Evolutionary conservation across 139 green algal genomes (phyloP).

Genomic region (Asterochloris erici): DNA sequence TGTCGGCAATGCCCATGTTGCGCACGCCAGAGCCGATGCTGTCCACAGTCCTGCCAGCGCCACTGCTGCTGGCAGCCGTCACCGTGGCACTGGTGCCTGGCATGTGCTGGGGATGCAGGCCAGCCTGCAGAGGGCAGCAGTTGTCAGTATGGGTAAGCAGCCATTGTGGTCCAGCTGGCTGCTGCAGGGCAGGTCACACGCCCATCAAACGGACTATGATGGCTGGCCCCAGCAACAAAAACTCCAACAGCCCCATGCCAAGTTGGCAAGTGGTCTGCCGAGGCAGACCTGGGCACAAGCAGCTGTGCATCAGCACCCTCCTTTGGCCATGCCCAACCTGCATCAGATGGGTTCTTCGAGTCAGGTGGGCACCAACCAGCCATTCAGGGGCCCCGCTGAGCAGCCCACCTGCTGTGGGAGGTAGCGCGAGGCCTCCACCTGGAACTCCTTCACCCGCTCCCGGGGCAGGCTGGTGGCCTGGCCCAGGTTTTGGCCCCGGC

Average conservation of each 20-base stretch:
- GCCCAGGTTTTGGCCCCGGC: constrained; percentile 11
- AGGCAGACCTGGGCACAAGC: neutral
- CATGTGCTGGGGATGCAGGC: too few relatives aligned
- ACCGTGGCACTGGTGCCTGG: too few relatives aligned
- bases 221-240: too few relatives aligned
- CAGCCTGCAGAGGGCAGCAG: too few relatives aligned
- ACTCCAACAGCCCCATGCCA: too few relatives aligned
- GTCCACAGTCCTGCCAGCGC: constrained; percentile 14
- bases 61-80: constrained; percentile 15
- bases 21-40: constrained; percentile 21
- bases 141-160: too few relatives aligned
- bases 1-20: constrained; percentile 32
- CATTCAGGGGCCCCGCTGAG: too few relatives aligned
- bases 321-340: neutral
- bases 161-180: too few relatives aligned
- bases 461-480: constrained; percentile 56
- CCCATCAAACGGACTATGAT: too few relatives aligned
- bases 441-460: constrained; percentile 63
- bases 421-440: constrained; percentile 52
- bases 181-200: too few relatives aligned
- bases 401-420: neutral
- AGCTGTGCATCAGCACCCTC: neutral
- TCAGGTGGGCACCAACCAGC: too few relatives aligned
- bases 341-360: too few relatives aligned
- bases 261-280: neutral